Evolutionary conservation across 75 land plant genomes (phyloP).

Genomic region (Chamaecyparis obtusa): DNA sequence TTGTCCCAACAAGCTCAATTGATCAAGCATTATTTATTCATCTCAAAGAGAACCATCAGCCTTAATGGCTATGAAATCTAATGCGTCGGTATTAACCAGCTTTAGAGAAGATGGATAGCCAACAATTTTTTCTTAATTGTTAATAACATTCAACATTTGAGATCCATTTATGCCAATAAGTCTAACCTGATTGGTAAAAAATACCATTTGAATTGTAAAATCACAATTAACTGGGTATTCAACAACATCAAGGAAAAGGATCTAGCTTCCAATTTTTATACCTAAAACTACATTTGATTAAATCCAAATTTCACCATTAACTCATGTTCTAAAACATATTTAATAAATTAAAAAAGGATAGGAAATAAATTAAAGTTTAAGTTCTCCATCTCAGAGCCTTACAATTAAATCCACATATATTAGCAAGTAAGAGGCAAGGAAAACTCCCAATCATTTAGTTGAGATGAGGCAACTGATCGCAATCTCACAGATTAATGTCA

Average conservation of each 20-base stretch:
- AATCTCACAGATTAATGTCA: conserved; percentile 15
- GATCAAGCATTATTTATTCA: too few species aligned
- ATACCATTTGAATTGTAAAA: background rate
- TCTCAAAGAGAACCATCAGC: too few species aligned
- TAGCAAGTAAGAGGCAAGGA: background rate
- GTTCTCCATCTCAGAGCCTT: background rate
- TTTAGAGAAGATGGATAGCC: too few species aligned
- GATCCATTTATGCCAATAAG: background rate
- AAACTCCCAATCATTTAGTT: background rate
- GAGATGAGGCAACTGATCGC: background rate
- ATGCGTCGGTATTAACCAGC: too few species aligned
- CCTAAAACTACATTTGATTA: background rate
- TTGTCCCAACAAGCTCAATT: too few species aligned
- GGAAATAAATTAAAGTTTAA: background rate
- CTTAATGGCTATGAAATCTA: too few species aligned
- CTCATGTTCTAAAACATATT: background rate
- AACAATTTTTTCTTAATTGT: background rate
- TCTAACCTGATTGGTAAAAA: background rate
- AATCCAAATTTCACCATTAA: background rate
- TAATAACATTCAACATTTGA: background rate
- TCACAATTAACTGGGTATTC: background rate
- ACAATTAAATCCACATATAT: too few species aligned
- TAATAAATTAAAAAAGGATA: background rate
- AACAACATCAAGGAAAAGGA: background rate
- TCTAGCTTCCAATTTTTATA: background rate